phyloP scores from a whole-genome alignment of 345 rosid species.

The Eucalyptus viminalis region DNA sequence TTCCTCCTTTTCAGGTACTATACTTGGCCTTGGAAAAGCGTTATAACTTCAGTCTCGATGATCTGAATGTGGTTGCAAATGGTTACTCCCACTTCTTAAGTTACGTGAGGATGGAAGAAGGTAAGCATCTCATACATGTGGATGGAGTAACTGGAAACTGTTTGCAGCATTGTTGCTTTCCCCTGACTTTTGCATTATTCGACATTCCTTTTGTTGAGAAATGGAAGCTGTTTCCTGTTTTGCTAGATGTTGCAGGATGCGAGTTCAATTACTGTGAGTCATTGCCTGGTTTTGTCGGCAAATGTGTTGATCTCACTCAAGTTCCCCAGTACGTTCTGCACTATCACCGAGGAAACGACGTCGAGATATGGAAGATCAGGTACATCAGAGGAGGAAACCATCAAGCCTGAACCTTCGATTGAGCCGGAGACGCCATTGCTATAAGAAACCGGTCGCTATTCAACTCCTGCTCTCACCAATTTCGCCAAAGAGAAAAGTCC shows the following conservation, averaged over 20 bases:
- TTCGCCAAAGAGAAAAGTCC: not conserved
- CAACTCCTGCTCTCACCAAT: not conserved
- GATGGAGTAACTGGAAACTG: not conserved
- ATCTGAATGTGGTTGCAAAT: conserved; percentile 64
- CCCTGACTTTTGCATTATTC: not conserved
- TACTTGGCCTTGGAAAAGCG: conserved; percentile 89
- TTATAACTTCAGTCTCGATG: conserved; percentile 76
- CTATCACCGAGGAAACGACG: conserved; percentile 64
- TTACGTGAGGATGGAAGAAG: conserved; percentile 31
- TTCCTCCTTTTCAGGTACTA: conserved; percentile 24
- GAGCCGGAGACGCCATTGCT: not conserved
- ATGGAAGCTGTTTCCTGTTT: not conserved
- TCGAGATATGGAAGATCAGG: conserved; percentile 78
- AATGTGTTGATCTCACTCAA: conserved; percentile 28
- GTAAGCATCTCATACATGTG: conserved; percentile 2
- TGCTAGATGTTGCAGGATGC: conserved; percentile 9
- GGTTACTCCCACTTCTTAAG: conserved; percentile 68
- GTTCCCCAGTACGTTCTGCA: conserved; percentile 45
- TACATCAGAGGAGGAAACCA: conserved; percentile 1
- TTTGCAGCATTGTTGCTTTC: not conserved
- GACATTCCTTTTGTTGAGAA: not conserved
- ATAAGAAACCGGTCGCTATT: not conserved
- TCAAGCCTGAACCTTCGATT: not conserved
- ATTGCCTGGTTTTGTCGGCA: conserved; percentile 34
- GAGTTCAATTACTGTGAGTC: not conserved